Conservation (phyloP, 2,329 filamentous ascomycete species). For the Paraconiothyrium brasiliense region DNA sequence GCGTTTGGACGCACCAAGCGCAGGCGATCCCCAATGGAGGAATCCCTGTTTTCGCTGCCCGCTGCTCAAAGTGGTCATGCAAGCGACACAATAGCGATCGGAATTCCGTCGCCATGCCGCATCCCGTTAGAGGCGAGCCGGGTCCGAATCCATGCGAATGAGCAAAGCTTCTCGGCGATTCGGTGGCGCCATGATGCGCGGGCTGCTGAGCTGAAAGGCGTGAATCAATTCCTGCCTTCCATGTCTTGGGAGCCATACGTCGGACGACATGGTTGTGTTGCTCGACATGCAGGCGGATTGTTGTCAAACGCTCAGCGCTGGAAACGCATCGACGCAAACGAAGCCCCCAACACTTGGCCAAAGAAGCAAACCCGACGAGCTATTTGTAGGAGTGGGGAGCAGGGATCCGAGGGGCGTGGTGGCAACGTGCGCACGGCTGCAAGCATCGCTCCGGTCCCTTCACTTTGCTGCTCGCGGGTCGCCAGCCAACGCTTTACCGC, state of each 20-base stretch:
- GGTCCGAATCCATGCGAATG: neutral
- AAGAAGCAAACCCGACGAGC: neutral
- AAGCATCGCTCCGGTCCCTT: constrained; percentile 12
- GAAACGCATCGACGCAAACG: neutral
- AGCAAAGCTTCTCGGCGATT: neutral
- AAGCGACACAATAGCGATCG: constrained; percentile 1
- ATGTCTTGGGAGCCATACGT: neutral
- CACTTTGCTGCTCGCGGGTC: neutral
- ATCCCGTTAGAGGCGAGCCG: constrained; percentile 2
- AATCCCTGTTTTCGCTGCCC: neutral
- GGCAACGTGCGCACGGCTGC: constrained; percentile 5
- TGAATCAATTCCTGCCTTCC: neutral
- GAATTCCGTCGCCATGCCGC: constrained; percentile 1
- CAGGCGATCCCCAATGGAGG: neutral
- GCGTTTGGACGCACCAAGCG: neutral
- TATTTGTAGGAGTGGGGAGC: constrained; percentile 11
- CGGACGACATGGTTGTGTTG: neutral
- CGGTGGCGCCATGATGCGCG: neutral
- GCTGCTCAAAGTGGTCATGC: neutral
- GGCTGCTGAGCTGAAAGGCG: neutral
- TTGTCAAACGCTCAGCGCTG: neutral
- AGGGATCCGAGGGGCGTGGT: neutral
- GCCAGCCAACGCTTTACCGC: constrained; percentile 2
- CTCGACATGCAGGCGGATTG: neutral
- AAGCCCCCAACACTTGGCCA: neutral